Evolutionary conservation across 208 protist genomes (phyloP), one percentile per base, ranked within the genome.

Genomic region (Angomonas ambiguus): DNA sequence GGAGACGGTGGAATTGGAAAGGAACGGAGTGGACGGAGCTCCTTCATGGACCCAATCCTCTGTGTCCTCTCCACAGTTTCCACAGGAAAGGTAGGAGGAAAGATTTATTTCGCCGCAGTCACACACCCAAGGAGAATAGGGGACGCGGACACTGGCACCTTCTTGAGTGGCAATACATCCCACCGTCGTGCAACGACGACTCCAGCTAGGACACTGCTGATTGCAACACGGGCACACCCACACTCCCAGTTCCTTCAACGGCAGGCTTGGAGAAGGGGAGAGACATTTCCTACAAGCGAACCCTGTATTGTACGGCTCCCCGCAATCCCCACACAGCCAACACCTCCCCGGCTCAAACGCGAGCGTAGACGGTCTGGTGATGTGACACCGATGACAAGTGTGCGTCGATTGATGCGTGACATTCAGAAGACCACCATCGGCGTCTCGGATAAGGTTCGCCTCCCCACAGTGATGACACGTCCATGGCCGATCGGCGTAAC

Each of bases 111-210:
- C 58, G 18, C 73, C 77, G 51, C 84, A 91, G 18, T 53, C 11
- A 55, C 84, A 91, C n/a, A 63, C 61, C 80, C 80, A 87, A 0
- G 78, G 84, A 0, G 74, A 35, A 62, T 91, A 83, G 55, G 62
- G 71, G 35, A 62, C 72, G 13, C 35, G 55, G 11, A 8, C 45
- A 10, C 3, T 65, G 8, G 2, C 3, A 32, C 22, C 62, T 10
- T 5, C 35, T 35, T 74, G 67, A 32, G 34, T 31, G 20, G 55
- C 76, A 11, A 77, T 75, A 33, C 85, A 91, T 42, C 79, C 85
- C 4, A 48, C 35, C 4, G 61, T 75, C 18, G 31, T 41, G 64
- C 85, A 91, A 20, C 2, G 1, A 22, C 3, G 24, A 42, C 66
- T 25, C 81, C 85, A 91, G 56, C 79, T 74, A 10, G 51, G 67